These are phyloP conservation scores for Hanseniaspora guilliermondii DNA, from an alignment of 805 yeast species.

Conservation along the genomic window DNA sequence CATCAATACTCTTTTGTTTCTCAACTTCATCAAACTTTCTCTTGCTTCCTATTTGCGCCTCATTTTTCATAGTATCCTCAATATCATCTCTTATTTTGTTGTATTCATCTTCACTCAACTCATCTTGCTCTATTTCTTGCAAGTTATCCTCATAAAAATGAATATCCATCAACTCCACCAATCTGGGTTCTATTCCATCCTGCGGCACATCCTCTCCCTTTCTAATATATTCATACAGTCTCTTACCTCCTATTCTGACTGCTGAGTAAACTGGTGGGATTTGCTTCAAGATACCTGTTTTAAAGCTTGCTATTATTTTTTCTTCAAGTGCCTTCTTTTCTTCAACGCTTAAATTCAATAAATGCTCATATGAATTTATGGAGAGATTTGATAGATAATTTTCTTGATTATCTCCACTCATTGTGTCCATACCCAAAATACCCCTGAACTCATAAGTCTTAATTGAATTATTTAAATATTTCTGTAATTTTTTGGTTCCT, in stretches of 20 bases:
- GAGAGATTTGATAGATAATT: conserved; percentile 33
- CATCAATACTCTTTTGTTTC: conserved; percentile 26
- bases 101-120: background rate
- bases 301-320: conserved; percentile 45
- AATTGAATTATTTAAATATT: conserved; percentile 58
- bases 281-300: conserved; percentile 63
- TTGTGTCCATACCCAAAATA: conserved; percentile 76
- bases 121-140: background rate
- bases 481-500: conserved; percentile 73
- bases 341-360: conserved; percentile 27
- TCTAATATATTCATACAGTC: conserved; percentile 87
- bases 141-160: conserved; percentile 31
- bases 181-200: conserved; percentile 62
- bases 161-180: conserved; percentile 47
- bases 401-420: conserved; percentile 83
- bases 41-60: background rate
- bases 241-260: conserved; percentile 84
- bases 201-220: conserved; percentile 69
- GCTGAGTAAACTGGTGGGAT: conserved; percentile 95
- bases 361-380: conserved; percentile 42
- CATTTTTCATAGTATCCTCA: background rate
- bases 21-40: conserved; percentile 2
- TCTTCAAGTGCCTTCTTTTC: conserved; percentile 25
- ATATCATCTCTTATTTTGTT: background rate
- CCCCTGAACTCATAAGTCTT: conserved; percentile 79